Conservation (phyloP, 257 asterid genomes). For the Solanum appendiculatum region DNA sequence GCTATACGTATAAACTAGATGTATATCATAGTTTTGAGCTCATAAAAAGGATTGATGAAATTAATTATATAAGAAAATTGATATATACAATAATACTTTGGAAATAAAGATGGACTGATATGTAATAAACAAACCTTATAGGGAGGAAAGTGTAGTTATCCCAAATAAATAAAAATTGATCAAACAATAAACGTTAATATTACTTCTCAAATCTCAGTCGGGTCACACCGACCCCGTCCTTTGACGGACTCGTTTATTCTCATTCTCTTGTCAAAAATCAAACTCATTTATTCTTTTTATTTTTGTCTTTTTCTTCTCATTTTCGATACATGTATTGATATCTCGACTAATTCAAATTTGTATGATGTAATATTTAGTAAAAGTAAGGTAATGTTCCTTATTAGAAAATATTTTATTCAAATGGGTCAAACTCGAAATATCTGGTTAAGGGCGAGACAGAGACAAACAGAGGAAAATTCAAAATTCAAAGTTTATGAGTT, state of each 20-base stretch:
- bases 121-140: neutral
- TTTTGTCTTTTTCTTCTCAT: neutral
- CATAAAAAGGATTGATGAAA: neutral
- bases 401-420: neutral
- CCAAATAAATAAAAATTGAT: neutral
- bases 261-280: neutral
- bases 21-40: neutral
- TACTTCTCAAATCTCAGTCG: neutral
- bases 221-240: neutral
- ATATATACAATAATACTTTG: neutral
- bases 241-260: neutral
- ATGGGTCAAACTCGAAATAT: accelerated
- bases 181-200: neutral
- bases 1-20: neutral
- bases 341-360: neutral
- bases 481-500: neutral
- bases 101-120: neutral
- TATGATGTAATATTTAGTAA: accelerated
- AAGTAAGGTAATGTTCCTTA: neutral
- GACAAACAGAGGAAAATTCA: accelerated
- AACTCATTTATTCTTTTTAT: neutral
- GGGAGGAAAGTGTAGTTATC: neutral
- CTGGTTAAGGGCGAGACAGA: neutral
- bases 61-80: neutral
- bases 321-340: neutral